Base-by-base conservation (phyloP, 805 yeast species). In the Yarrowia keelungensis region DNA sequence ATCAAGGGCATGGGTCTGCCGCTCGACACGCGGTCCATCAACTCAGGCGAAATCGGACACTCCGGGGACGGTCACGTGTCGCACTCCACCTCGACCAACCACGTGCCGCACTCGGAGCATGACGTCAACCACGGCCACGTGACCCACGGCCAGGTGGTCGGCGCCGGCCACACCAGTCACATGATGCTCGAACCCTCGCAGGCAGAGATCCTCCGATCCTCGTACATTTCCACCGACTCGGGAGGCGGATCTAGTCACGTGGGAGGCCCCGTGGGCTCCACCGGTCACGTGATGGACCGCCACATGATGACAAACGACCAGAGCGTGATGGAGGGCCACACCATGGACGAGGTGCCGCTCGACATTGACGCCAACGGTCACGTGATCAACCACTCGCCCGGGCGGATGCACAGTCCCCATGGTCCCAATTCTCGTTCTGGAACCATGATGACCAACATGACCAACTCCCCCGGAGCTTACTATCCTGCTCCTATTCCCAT, bases 401-500 rank as follows among this genome's bases (percentile, higher is more conserved):
- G 42, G 36, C 56, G 35, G 22, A 14, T 50, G 54, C 8, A 9
- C 22, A 5, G 7, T 35, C 39, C n/a, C 56, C 26, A 5, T 10
- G 50, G 35, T 8, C 26, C 8, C 14, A 22, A 5, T 5, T 22
- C 50, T 16, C 53, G 61, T 2, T 39, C 46, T 2, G 62, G 62
- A 5, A 56, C 62, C 2, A 56, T 56, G 62, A 41, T 56, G 47
- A 41, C 62, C 11, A n/a, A 15, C 15, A 22, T 54, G 47, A 15
- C 61, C 3, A 14, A 14, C 19, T 35, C 22, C 11, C n/a, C 19
- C 15, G 14, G 42, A 1, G 46, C 61, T 3, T 72, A 69, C 65
- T 78, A 78, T 51, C 80, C 81, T 3, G 78, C 80, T 3, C 81
- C 80, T 2, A 72, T 78, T 10, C 81, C 81, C 11, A 67, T 71